Conservation (phyloP, 108 stramenopile genomes). For the Parmales sp. region DNA sequence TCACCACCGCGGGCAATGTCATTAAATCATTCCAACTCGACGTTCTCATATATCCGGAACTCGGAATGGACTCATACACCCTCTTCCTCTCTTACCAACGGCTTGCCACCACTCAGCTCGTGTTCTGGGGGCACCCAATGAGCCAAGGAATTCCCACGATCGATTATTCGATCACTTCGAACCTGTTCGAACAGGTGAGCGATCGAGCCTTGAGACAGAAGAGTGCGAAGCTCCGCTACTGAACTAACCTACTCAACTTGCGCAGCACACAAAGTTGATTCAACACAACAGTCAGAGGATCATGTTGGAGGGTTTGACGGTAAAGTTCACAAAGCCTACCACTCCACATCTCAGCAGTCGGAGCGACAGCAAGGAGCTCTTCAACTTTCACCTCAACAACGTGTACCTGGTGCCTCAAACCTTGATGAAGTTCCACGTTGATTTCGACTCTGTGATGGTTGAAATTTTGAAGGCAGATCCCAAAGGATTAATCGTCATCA, state of each 20-base stretch:
- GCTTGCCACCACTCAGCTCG: constrained; percentile 16
- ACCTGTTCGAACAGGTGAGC: constrained; percentile 17
- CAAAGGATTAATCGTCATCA: background rate
- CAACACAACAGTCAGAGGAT: background rate
- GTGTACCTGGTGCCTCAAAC: constrained; percentile 30
- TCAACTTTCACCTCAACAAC: constrained; percentile 12
- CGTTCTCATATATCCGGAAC: constrained; percentile 29
- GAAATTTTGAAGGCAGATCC: constrained; percentile 14
- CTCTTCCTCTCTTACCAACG: constrained; percentile 28
- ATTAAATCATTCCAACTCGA: constrained; percentile 27
- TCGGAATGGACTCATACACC: constrained; percentile 25
- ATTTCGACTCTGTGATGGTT: constrained; percentile 21
- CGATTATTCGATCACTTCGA: constrained; percentile 32
- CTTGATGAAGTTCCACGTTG: constrained; percentile 33
- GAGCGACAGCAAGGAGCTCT: background rate
- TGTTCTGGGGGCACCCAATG: constrained; percentile 34
- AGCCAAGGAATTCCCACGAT: constrained; percentile 21
- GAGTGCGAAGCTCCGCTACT: constrained; percentile 24
- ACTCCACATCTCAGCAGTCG: no score
- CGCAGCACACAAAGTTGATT: no score
- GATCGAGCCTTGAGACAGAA: constrained; percentile 15
- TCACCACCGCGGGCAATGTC: constrained; percentile 9
- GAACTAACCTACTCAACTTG: no score
- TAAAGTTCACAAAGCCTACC: constrained; percentile 13
- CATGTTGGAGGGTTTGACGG: constrained; percentile 29